Evolutionary conservation across 805 yeast genomes (phyloP).

Genomic region (Sungouiella blattae): DNA sequence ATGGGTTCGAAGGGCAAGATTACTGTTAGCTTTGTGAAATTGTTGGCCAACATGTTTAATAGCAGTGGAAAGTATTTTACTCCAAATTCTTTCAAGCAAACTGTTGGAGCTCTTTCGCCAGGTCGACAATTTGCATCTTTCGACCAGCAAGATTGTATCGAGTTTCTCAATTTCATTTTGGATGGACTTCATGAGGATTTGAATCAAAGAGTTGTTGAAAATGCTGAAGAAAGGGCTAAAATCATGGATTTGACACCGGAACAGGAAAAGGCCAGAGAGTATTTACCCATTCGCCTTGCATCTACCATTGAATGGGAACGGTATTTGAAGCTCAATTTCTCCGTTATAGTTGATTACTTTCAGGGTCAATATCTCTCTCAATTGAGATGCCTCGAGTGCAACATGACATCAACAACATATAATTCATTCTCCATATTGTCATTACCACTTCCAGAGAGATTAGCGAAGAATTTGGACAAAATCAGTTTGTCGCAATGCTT

Average conservation of each 20-base stretch:
- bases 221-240: constrained; percentile 29
- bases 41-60: constrained; percentile 52
- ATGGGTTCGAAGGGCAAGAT: constrained; percentile 80
- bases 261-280: constrained; percentile 73
- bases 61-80: constrained; percentile 47
- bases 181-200: constrained; percentile 83
- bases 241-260: constrained; percentile 48
- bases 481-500: constrained; percentile 60
- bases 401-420: constrained; percentile 77
- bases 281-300: constrained; percentile 71
- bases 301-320: constrained; percentile 92
- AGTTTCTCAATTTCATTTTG: constrained; percentile 68
- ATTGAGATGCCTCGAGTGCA: constrained; percentile 69
- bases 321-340: constrained; percentile 72
- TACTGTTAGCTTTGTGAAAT: constrained; percentile 62
- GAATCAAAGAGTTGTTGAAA: constrained; percentile 51
- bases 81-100: constrained; percentile 63
- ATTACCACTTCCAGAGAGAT: constrained; percentile 66
- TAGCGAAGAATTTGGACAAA: constrained; percentile 19
- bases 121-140: constrained; percentile 54
- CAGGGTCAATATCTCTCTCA: constrained; percentile 89
- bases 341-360: constrained; percentile 74
- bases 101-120: constrained; percentile 64
- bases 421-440: constrained; percentile 78
- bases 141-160: constrained; percentile 86